Base-by-base conservation (phyloP, 129 eudicot species). In the Rutidosis leptorrhynchoides region DNA sequence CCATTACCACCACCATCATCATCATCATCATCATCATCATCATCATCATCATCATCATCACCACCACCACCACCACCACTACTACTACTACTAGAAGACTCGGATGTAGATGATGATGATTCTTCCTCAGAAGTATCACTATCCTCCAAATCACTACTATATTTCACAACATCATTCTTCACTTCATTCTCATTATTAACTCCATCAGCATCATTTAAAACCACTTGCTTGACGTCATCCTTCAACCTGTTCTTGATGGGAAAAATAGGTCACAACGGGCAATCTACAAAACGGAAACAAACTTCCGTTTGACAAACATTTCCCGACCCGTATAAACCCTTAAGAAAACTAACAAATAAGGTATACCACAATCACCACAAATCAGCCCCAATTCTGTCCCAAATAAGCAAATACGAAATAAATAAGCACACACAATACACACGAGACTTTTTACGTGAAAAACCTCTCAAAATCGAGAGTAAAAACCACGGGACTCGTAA, bases 1-100 rank as follows among this genome's bases (percentile, higher is more conserved):
- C 10, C 43, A 5, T 33, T 8, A 42, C 70, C 90, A 16, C 64
- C 90, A 64, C 75, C 89, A 24, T 83, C 87, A 49, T 82, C 95
- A 63, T 68, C 56, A 8, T 78, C 82, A 6, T 26, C 58, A 15
- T 70, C 68, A 23, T 29, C 70, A 3, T 67, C 66, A 2, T 80
- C 54, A 2, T 57, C 69, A 10, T 46, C 67, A 0, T 65, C 75
- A 2, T 28, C 70, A 7, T 72, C 78, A 5, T 33, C 72, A 12
- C 56, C 70, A 0, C 65, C 87, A 1, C 52, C 72, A 4, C 69
- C 81, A 6, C 59, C 75, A 67, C 79, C 69, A 63, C 67, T 58
- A 73, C 83, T 74, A 61, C 77, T 71, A 6, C 88, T 69, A 37
- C 76, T 52, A 21, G 87, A 84, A 11, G 95, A 76, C 0, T 83